Percentiles rank a stretch among this genome's conserved stretches.
phyloP scores from a whole-genome alignment of 2,329 filamentous ascomycete genomes.

The Colletotrichum cuscutae region DNA sequence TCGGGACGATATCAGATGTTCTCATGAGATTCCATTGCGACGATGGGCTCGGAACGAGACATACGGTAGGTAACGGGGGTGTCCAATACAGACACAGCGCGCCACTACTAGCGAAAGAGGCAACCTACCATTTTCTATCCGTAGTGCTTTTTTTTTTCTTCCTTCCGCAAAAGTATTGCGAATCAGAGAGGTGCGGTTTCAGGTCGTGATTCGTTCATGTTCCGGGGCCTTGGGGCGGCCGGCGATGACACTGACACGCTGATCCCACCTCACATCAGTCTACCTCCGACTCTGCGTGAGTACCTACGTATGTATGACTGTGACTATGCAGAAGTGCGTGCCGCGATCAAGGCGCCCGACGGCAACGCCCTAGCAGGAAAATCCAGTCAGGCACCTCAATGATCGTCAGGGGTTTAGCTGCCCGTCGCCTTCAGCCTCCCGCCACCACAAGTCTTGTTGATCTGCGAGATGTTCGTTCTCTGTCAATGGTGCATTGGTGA shows the following conservation, averaged over 20 bases:
- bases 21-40: background rate
- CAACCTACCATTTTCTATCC: background rate
- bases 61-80: too few species aligned
- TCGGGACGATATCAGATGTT: background rate
- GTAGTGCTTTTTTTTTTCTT: background rate
- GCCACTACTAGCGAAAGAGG: background rate
- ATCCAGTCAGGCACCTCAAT: background rate
- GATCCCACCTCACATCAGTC: background rate
- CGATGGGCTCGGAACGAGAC: background rate
- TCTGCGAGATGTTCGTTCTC: background rate
- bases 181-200: background rate
- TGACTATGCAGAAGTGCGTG: background rate
- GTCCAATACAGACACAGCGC: background rate
- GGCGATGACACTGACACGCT: background rate
- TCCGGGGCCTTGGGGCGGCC: background rate
- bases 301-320: background rate
- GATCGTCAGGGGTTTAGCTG: constrained; percentile 21
- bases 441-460: background rate
- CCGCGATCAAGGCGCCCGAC: background rate
- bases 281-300: too few species aligned
- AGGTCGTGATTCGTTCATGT: background rate
- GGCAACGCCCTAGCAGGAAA: background rate
- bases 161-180: background rate
- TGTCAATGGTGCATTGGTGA: background rate
- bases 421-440: constrained; percentile 2